These are phyloP conservation scores for Claviceps lovelessii DNA, from an alignment of 2,329 filamentous ascomycete genomes.

Conservation along the genomic window DNA sequence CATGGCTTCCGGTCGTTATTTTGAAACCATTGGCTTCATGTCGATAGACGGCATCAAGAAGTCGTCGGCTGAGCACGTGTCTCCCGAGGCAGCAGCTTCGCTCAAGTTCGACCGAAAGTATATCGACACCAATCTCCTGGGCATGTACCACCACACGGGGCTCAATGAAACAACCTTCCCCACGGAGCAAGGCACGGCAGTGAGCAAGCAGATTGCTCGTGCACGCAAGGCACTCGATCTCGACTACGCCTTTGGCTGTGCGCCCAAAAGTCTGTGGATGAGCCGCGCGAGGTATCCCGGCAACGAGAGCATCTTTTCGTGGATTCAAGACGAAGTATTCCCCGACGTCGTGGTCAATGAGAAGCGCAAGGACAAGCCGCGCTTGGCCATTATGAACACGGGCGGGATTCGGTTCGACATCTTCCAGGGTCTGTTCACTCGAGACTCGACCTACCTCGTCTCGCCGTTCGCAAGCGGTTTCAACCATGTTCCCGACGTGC, in stretches of 20 bases:
- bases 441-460: conserved; percentile 71
- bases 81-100: conserved; percentile 19
- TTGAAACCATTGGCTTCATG: conserved; percentile 92
- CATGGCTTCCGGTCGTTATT: conserved; percentile 77
- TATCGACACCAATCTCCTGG: conserved; percentile 86
- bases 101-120: conserved; percentile 63
- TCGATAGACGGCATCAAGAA: conserved; percentile 55
- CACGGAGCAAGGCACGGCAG: conserved; percentile 59
- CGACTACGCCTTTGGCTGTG: conserved; percentile 67
- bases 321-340: conserved; percentile 63
- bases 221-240: conserved; percentile 59
- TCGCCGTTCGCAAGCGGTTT: conserved; percentile 79
- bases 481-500: conserved; percentile 63
- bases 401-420: conserved; percentile 91
- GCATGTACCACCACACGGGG: conserved; percentile 66
- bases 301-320: conserved; percentile 63
- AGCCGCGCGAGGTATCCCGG: conserved; percentile 60
- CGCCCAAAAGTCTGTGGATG: conserved; percentile 70
- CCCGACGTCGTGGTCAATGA: conserved; percentile 49
- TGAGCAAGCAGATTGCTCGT: conserved; percentile 52
- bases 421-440: conserved; percentile 81
- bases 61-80: conserved; percentile 12
- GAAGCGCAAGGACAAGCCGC: conserved; percentile 44
- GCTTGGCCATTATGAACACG: conserved; percentile 70
- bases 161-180: conserved; percentile 59